These are phyloP conservation scores for Chenopodium album DNA, from an alignment of 148 eudicot genomes.

Conservation along the genomic window DNA sequence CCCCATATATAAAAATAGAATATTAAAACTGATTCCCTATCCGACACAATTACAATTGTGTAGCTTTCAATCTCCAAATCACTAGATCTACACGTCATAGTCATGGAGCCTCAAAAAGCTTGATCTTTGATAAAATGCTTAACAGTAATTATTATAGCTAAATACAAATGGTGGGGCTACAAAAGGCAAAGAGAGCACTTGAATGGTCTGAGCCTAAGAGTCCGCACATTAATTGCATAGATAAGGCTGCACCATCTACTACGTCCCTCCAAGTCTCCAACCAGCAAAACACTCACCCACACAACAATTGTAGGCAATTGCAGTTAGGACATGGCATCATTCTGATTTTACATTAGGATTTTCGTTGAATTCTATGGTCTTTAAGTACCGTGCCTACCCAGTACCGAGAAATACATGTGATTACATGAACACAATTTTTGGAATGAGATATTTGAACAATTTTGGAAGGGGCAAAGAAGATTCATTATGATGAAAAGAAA, in stretches of 20 bases:
- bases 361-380: neutral
- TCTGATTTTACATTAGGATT: neutral
- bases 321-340: neutral
- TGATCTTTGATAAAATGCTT: neutral
- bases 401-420: neutral
- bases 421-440: neutral
- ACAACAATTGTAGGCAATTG: neutral
- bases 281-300: neutral
- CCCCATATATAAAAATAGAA: too few relatives aligned
- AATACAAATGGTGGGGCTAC: neutral
- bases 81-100: too few relatives aligned
- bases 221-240: neutral
- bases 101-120: too few relatives aligned
- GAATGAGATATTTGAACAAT: neutral
- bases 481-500: too few relatives aligned
- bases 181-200: neutral
- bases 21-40: too few relatives aligned
- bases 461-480: too few relatives aligned
- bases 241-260: neutral
- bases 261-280: neutral
- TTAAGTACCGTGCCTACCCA: neutral
- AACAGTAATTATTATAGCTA: neutral
- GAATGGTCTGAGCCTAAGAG: neutral
- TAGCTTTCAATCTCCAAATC: too few relatives aligned
- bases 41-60: too few relatives aligned